These are phyloP conservation scores for Pyrrhoderma lamaoense DNA, from an alignment of 1,284 basidiomycete species.

Conservation along the genomic window DNA sequence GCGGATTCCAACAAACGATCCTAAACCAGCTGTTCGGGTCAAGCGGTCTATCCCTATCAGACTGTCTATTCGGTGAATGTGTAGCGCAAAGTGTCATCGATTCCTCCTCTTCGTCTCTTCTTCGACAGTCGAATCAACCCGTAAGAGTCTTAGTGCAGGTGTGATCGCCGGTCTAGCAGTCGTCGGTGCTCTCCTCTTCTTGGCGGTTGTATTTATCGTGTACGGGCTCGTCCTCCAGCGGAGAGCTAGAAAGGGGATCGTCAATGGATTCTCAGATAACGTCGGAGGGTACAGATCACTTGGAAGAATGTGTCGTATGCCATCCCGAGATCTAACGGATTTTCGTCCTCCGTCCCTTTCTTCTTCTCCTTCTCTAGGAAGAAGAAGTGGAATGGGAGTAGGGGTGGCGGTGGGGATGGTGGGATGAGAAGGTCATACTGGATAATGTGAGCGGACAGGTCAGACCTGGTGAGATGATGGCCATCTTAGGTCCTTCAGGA, in stretches of 20 bases:
- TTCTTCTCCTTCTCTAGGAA: no score
- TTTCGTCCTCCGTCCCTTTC: no score
- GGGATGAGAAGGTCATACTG: conserved; percentile 64
- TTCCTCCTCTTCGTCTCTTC: conserved; percentile 30
- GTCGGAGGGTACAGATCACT: conserved; percentile 54
- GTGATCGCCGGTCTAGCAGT: conserved; percentile 85
- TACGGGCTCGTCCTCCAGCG: conserved; percentile 58
- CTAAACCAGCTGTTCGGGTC: conserved; percentile 66
- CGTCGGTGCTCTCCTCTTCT: conserved; percentile 58
- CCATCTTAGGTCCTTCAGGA: conserved; percentile 83
- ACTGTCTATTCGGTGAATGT: conserved; percentile 82
- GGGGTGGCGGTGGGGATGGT: no score
- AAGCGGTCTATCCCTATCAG: conserved; percentile 58
- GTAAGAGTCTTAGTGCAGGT: conserved; percentile 55
- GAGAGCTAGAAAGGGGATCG: conserved; percentile 43
- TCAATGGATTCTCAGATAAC: conserved; percentile 9
- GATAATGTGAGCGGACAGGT: conserved; percentile 64
- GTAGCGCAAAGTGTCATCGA: conserved; percentile 74
- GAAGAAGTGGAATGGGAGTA: background rate
- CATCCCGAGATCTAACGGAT: conserved; percentile 38
- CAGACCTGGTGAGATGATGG: conserved; percentile 74
- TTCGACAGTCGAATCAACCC: conserved; percentile 23
- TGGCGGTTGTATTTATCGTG: conserved; percentile 49
- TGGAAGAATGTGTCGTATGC: conserved; percentile 71
- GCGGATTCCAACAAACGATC: conserved; percentile 68